phyloP scores from a whole-genome alignment of 2,329 filamentous ascomycete genomes.

The Blumeriella jaapii region DNA sequence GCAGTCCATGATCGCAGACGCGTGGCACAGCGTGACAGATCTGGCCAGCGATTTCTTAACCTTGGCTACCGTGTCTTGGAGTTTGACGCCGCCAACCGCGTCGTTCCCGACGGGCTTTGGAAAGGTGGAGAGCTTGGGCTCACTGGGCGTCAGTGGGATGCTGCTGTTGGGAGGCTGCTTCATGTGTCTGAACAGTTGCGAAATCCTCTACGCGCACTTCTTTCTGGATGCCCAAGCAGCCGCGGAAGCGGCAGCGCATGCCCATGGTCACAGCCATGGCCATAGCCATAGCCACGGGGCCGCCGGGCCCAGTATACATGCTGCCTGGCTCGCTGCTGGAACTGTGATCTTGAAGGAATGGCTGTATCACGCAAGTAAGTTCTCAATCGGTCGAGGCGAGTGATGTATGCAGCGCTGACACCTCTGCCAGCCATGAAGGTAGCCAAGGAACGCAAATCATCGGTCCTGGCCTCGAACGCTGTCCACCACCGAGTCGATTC shows the following conservation, averaged over 20 bases:
- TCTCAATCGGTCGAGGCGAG: neutral
- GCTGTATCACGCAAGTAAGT: slow-evolving; percentile 90
- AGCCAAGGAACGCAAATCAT: slow-evolving; percentile 85
- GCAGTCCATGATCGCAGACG: slow-evolving; percentile 84
- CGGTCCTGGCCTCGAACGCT: slow-evolving; percentile 89
- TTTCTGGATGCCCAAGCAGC: slow-evolving; percentile 51
- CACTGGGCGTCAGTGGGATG: slow-evolving; percentile 84
- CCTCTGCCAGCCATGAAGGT: slow-evolving; percentile 71
- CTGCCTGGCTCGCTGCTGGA: slow-evolving; percentile 84
- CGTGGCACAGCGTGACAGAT: slow-evolving; percentile 90
- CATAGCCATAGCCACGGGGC: slow-evolving; percentile 41
- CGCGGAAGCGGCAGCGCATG: slow-evolving; percentile 40
- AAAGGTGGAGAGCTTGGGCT: slow-evolving; percentile 94
- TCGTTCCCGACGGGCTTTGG: slow-evolving; percentile 86
- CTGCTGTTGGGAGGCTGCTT: slow-evolving; percentile 80
- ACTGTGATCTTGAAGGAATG: slow-evolving; percentile 93
- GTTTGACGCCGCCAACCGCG: slow-evolving; percentile 70
- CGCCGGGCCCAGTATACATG: slow-evolving; percentile 72
- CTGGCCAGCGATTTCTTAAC: slow-evolving; percentile 92
- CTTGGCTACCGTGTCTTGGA: slow-evolving; percentile 87
- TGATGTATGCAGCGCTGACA: too few relatives aligned
- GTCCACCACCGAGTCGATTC: slow-evolving; percentile 95
- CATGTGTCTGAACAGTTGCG: slow-evolving; percentile 72
- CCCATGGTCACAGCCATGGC: slow-evolving; percentile 52
- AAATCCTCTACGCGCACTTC: slow-evolving; percentile 60